These are phyloP conservation scores for Phaeotremella skinneri DNA, from an alignment of 768 basidiomycete genomes.

Conservation along the genomic window DNA sequence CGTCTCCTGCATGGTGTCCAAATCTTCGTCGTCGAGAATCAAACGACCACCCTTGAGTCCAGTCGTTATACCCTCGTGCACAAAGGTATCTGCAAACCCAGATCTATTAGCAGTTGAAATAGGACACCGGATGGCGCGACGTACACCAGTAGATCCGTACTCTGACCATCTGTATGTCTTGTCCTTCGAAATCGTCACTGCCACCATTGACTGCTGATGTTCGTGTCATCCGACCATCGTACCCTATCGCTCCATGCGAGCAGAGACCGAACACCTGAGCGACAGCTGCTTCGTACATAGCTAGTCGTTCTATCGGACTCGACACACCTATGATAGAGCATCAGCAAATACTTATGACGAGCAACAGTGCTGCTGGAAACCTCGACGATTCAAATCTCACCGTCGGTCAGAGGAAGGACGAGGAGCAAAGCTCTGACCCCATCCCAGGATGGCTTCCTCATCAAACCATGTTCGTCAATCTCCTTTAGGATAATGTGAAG, in stretches of 20 bases:
- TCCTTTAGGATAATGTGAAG: conserved; percentile 72
- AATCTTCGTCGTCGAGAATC: conserved; percentile 71
- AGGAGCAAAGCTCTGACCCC: conserved; percentile 77
- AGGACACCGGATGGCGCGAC: conserved; percentile 16
- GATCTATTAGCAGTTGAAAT: background rate
- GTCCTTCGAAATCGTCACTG: conserved; percentile 48
- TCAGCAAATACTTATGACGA: background rate
- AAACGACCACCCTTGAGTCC: conserved; percentile 82
- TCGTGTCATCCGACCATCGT: conserved; percentile 35
- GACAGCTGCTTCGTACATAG: conserved; percentile 76
- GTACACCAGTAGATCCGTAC: conserved; percentile 79
- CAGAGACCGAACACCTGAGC: conserved; percentile 79
- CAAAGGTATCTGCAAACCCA: conserved; percentile 60
- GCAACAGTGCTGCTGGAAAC: background rate
- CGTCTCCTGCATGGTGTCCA: conserved; percentile 67
- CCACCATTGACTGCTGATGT: conserved; percentile 55
- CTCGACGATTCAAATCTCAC: conserved; percentile 55
- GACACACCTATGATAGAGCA: conserved; percentile 53
- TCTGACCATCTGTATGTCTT: conserved; percentile 64
- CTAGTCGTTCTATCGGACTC: conserved; percentile 56
- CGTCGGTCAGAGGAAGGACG: conserved; percentile 77
- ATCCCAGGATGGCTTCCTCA: conserved; percentile 81
- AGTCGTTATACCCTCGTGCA: conserved; percentile 77
- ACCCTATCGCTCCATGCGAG: conserved; percentile 57
- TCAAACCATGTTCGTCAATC: conserved; percentile 72